Base-by-base conservation (phyloP, 352 stramenopile species). In the Globisporangium nodosum region DNA sequence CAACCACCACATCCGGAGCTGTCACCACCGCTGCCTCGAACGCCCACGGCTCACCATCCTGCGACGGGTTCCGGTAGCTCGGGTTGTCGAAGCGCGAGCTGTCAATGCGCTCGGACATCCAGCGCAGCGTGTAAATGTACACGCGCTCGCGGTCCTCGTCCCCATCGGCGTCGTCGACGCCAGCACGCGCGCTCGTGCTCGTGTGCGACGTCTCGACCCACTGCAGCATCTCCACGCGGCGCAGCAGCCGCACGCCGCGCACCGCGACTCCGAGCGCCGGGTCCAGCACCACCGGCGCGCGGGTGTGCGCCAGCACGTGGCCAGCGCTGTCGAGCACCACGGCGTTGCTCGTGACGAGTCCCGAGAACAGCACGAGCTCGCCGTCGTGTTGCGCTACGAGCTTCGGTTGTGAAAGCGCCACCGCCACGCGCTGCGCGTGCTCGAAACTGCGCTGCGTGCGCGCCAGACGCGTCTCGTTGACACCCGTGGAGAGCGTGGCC, bases 171-270 rank as follows among this genome's bases (percentile, higher is more conserved):
- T 83, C 74, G 30, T 87, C 74, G 43, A 81, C 73, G 33, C 78
- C 69, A 1, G 63, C 67, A 40, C 62, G 79, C 39, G 63, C 74
- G 5, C 33, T 39, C 30, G 65, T 83, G 39, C 70, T 79, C 12
- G 69, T 78, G 66, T 92, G 79, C 13, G 70, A 78, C 21, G 77
- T 89, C 52, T 92, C 83, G 33, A 91, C 78, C 83, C 83, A 92
- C 60, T 92, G 83, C 49, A 90, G 58, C 83, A 91, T 92, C 63
- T 92, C 81, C 50, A 92, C 83, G 6, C 66, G 66, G 0, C 83
- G 77, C 46, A 83, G 64, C 33, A 92, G 66, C 16, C 70, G 69
- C 56, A 91, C 79, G 12, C 83, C 83, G n/a, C 83, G 79, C 37
- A 66, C 77, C 0, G 77, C 78, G 46, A 92, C 64, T 15, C 78